Percentiles rank a stretch among this genome's conserved stretches.
These are phyloP conservation scores for Candida sp. DNA, from an alignment of 1,139 yeast genomes.

Conservation along the genomic window DNA sequence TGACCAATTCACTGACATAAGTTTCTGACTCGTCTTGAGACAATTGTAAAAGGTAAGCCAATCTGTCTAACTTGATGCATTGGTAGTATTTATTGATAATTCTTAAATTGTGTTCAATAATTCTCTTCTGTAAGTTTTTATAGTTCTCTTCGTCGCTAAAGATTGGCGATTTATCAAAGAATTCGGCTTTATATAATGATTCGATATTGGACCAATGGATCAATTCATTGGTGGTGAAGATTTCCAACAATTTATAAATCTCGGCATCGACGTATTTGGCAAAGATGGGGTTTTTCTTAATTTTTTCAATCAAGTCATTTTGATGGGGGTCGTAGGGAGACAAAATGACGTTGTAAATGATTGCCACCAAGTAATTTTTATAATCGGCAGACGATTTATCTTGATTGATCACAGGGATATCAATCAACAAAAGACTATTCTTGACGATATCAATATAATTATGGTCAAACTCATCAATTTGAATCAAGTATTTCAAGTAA, in stretches of 20 bases:
- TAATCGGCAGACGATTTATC: constrained; percentile 41
- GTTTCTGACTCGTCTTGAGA: constrained; percentile 74
- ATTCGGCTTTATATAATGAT: constrained; percentile 55
- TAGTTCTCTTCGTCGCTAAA: constrained; percentile 66
- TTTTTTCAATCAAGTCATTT: constrained; percentile 77
- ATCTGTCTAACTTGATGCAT: constrained; percentile 70
- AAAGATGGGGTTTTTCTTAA: constrained; percentile 64
- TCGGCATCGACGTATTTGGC: constrained; percentile 59
- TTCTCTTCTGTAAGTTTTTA: constrained; percentile 82
- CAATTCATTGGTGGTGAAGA: constrained; percentile 85
- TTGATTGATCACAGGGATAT: constrained; percentile 64
- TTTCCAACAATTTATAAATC: constrained; percentile 62
- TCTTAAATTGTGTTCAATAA: constrained; percentile 90
- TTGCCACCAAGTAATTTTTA: constrained; percentile 60
- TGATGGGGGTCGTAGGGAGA: constrained; percentile 91
- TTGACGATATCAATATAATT: constrained; percentile 84
- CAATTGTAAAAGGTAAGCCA: constrained; percentile 80
- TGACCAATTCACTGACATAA: constrained; percentile 82
- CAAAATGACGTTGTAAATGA: constrained; percentile 75
- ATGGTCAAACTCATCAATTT: constrained; percentile 71
- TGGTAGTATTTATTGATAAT: constrained; percentile 88
- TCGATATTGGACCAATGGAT: constrained; percentile 92
- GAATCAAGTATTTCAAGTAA: constrained; percentile 75
- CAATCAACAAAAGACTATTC: constrained; percentile 75
- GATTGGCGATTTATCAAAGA: constrained; percentile 42